Evolutionary conservation across 2,329 filamentous ascomycete genomes (phyloP).

Genomic region (Davidsoniella neocaledoniae): DNA sequence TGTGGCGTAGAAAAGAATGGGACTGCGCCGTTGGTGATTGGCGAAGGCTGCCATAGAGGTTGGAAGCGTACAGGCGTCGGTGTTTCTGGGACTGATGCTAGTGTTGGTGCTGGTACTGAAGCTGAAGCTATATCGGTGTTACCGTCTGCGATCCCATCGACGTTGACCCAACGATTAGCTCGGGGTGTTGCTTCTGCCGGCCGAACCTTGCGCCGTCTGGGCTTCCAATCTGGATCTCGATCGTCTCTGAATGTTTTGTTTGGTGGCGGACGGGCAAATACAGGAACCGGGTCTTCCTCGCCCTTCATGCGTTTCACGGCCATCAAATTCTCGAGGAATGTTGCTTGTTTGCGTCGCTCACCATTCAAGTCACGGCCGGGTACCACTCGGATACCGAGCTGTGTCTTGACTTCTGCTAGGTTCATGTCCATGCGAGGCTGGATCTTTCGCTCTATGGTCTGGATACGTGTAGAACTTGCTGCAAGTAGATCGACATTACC

Average conservation of each 20-base stretch:
- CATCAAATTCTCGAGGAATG: constrained; percentile 50
- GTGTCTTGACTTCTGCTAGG: constrained; percentile 21
- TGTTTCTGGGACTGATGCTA: not conserved
- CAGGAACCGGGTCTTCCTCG: constrained; percentile 48
- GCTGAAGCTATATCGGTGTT: not conserved
- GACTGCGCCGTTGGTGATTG: not conserved
- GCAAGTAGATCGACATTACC: constrained; percentile 54
- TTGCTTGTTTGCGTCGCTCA: constrained; percentile 29
- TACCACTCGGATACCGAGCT: constrained; percentile 29
- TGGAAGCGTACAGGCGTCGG: constrained; percentile 20
- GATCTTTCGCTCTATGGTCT: constrained; percentile 47
- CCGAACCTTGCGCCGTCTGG: constrained; percentile 10
- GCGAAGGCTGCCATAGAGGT: constrained; percentile 15
- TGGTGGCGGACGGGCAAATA: constrained; percentile 32
- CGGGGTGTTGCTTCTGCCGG: not conserved
- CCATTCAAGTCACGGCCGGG: constrained; percentile 30
- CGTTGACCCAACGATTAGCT: not conserved
- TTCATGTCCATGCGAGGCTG: constrained; percentile 24
- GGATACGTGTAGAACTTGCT: constrained; percentile 52
- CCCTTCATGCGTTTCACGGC: constrained; percentile 46
- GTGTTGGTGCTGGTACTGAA: not conserved
- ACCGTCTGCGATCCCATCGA: not conserved
- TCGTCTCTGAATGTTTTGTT: constrained; percentile 27
- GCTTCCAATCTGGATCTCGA: constrained; percentile 23
- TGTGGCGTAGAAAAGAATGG: constrained; percentile 11